Percentiles rank a stretch among this genome's conserved stretches.
These are phyloP conservation scores for Lyophyllum shimeji DNA, from an alignment of 768 basidiomycete species.

Conservation along the genomic window DNA sequence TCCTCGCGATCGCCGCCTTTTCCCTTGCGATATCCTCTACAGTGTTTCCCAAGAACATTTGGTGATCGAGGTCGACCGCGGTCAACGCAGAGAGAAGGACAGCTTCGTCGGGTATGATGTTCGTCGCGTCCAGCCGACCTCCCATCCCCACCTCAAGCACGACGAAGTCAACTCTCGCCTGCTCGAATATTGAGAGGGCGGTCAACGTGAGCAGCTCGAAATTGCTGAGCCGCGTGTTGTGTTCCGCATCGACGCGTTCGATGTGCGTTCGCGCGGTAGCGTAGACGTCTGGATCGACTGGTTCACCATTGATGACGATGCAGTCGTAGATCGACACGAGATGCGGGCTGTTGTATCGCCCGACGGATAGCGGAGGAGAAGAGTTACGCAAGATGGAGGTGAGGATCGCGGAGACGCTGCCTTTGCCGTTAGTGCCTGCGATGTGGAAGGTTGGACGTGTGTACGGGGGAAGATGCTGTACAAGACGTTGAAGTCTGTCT, in stretches of 20 bases:
- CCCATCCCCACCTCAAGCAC: slow-evolving; percentile 97
- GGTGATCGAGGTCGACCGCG: slow-evolving; percentile 80
- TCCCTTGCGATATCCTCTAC: slow-evolving; percentile 64
- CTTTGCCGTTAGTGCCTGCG: slow-evolving; percentile 97
- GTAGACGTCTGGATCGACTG: slow-evolving; percentile 53
- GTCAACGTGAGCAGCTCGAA: slow-evolving; percentile 84
- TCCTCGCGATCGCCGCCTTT: slow-evolving; percentile 80
- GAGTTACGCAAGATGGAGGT: slow-evolving; percentile 70
- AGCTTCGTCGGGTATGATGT: slow-evolving; percentile 59
- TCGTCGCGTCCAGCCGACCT: slow-evolving; percentile 47
- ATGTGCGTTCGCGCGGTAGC: slow-evolving; percentile 43
- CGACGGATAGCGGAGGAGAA: slow-evolving; percentile 58
- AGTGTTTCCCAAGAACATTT: slow-evolving; percentile 65
- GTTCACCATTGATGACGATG: slow-evolving; percentile 63
- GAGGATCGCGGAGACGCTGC: slow-evolving; percentile 83
- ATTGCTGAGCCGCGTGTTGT: slow-evolving; percentile 51
- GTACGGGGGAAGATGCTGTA: slow-evolving; percentile 56
- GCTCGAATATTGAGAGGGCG: slow-evolving; percentile 72
- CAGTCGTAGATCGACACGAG: slow-evolving; percentile 75
- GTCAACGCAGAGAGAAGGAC: slow-evolving; percentile 83
- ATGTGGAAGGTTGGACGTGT: slow-evolving; percentile 85
- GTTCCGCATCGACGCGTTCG: slow-evolving; percentile 41
- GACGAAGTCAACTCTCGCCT: slow-evolving; percentile 68
- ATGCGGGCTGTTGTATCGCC: slow-evolving; percentile 93
- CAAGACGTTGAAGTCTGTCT: slow-evolving; percentile 53